Base-by-base conservation (phyloP, 2,329 filamentous ascomycete genomes). In the Colletotrichum lini region DNA sequence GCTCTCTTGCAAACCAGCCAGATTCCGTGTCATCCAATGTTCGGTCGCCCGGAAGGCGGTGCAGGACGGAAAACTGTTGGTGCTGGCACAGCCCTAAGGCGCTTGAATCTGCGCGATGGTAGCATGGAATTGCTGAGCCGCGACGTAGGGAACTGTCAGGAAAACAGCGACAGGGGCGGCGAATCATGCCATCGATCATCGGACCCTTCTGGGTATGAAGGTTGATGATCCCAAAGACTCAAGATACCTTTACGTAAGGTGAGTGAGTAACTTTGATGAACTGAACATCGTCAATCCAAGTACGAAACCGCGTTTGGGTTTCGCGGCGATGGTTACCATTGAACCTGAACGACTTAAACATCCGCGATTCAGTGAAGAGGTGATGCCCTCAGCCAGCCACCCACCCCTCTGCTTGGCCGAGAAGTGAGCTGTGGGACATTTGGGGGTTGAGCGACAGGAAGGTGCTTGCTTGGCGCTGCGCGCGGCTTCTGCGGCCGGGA, bases 361-460 rank as follows among this genome's bases (percentile, higher is more conserved):
- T 35, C 54, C 40, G n/a, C 12, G n/a, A 21, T 18, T 21, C n/a
- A 26, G 18, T n/a, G n/a, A 42, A 45, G 53, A 65, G 12, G 18
- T 60, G 45, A 56, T 35, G 54, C 45, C 13, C 65, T n/a, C 47
- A 52, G 23, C 16, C 49, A 26, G 30, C 52, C 30, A 54, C 30
- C 52, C 30, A 54, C 30, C 30, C 44, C 23, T 30, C 47, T 44
- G 23, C 58, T 58, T 53, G 61, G 62, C 40, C 40, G 38, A 53
- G 16, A 38, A 40, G 50, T 44, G 45, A 16, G 13, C 16, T 68
- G 40, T 58, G 68, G 53, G 65, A 71, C 68, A 64, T 53, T n/a
- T 23, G 30, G 47, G 65, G 35, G 52, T 62, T 53, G 44, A 52
- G 50, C 57, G 57, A 9, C 44, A 50, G 52, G 68, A 53, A 58